Evolutionary conservation across 768 basidiomycete species (phyloP).

Genomic region (Suillus luteus): DNA sequence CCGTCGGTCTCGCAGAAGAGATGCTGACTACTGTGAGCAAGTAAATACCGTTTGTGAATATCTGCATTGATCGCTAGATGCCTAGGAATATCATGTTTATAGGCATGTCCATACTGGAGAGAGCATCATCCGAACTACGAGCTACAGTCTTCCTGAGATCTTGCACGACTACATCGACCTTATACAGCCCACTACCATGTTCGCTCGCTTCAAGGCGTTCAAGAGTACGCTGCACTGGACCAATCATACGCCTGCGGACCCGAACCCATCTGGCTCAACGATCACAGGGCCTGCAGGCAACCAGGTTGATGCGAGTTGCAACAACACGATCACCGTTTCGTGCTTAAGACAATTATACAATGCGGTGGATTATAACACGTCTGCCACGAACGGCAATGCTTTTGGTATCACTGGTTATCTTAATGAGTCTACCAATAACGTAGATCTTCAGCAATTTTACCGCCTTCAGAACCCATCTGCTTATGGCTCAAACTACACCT

Average conservation of each 20-base stretch:
- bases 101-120: slow-evolving; percentile 55
- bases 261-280: slow-evolving; percentile 17
- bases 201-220: slow-evolving; percentile 49
- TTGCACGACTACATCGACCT: slow-evolving; percentile 65
- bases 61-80: background rate
- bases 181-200: slow-evolving; percentile 74
- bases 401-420: slow-evolving; percentile 60
- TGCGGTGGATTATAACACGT: slow-evolving; percentile 46
- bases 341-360: slow-evolving; percentile 62
- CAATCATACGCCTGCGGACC: slow-evolving; percentile 9
- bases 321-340: slow-evolving; percentile 48
- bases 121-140: slow-evolving; percentile 61
- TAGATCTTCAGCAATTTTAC: slow-evolving; percentile 56
- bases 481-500: slow-evolving; percentile 50
- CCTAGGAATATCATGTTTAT: slow-evolving; percentile 65
- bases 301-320: slow-evolving; percentile 51
- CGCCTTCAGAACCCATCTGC: slow-evolving; percentile 50
- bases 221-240: slow-evolving; percentile 43
- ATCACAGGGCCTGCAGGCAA: slow-evolving; percentile 36
- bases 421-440: slow-evolving; percentile 51
- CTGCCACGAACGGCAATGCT: slow-evolving; percentile 43
- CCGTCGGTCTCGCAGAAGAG: slow-evolving; percentile 60
- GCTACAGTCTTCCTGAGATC: slow-evolving; percentile 63
- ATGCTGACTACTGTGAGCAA: slow-evolving; percentile 65
- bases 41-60: background rate